phyloP scores from a whole-genome alignment of 2,329 filamentous ascomycete species.

The Fusarium denticulatum region DNA sequence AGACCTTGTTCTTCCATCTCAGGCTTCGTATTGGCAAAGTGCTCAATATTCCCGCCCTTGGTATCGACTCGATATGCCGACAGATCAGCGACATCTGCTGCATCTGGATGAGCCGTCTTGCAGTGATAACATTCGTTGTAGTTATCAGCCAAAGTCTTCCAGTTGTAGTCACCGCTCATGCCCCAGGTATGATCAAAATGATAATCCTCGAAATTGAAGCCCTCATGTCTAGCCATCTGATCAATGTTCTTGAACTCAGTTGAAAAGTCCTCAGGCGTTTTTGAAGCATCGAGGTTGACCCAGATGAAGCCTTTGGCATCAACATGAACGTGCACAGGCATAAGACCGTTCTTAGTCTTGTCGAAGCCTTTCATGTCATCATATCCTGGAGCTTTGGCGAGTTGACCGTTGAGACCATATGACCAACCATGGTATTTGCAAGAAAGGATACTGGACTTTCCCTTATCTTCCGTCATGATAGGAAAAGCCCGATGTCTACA shows the following conservation, averaged over 20 bases:
- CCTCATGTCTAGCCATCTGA: conserved; percentile 53
- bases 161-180: conserved; percentile 65
- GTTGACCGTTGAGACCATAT: conserved; percentile 64
- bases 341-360: conserved; percentile 62
- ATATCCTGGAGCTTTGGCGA: conserved; percentile 69
- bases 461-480: conserved; percentile 60
- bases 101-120: conserved; percentile 15
- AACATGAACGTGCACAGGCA: conserved; percentile 59
- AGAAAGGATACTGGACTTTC: conserved; percentile 61
- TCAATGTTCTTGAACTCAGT: conserved; percentile 51
- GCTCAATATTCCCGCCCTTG: conserved; percentile 26
- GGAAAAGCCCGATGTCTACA: conserved; percentile 69
- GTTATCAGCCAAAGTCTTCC: conserved; percentile 62
- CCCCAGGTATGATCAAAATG: conserved; percentile 65
- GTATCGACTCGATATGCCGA: conserved; percentile 9
- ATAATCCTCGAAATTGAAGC: conserved; percentile 61
- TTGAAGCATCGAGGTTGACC: conserved; percentile 62
- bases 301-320: conserved; percentile 65
- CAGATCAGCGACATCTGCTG: not conserved
- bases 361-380: conserved; percentile 65
- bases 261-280: conserved; percentile 59
- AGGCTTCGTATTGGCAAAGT: conserved; percentile 10
- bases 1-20: conserved; percentile 15
- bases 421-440: conserved; percentile 72
- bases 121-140: conserved; percentile 33